Evolutionary conservation across 176 grass and related monocot species (phyloP), one percentile per base, ranked within the genome.

Genomic region (Bonia amplexicaulis): DNA sequence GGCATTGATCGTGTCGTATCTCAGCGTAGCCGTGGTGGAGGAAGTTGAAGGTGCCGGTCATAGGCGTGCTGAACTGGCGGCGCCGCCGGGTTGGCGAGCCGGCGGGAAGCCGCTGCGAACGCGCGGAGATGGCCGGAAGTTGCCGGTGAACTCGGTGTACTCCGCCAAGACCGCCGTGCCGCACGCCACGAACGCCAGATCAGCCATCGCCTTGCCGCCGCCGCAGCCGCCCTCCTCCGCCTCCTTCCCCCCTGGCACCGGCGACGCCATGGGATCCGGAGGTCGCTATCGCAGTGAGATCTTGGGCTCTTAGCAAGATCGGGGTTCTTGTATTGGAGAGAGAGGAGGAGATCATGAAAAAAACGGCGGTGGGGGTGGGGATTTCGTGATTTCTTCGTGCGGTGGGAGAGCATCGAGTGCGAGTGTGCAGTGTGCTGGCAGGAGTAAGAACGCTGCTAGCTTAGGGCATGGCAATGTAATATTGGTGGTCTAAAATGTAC

Each of bases 91-190:
- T n/a, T n/a, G n/a, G n/a, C n/a, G n/a, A n/a, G n/a, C n/a, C n/a
- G n/a, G n/a, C n/a, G n/a, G n/a, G n/a, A n/a, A 97, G 87, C 71
- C 94, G 90, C 71, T 95, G 92, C 71, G 89, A n/a, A 82, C 95
- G 95, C 78, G 92, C 54, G 84, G 95, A 92, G 70, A 97, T 93
- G 54, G 92, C 89, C 46, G n/a, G 67, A 97, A 97, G 86, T 95
- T 97, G 13, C 95, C 95, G 45, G 95, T 97, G 85, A 87, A 95
- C 85, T 97, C 95, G 12, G 95, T 97, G 89, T 97, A 94, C 87
- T 97, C 95, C 26, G 92, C 87, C 57, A 97, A 76, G n/a, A 97
- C 95, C 23, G 94, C n/a, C 23, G 89, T 97, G 55, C n/a, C 95
- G 78, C 95, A 87, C 71, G 95, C 91, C 47, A 95, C 95, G 92